A percentile compares a stretch with the other conserved stretches of the same genome.
These are phyloP conservation scores for Bullera alba DNA, from an alignment of 768 basidiomycete species.

Conservation along the genomic window DNA sequence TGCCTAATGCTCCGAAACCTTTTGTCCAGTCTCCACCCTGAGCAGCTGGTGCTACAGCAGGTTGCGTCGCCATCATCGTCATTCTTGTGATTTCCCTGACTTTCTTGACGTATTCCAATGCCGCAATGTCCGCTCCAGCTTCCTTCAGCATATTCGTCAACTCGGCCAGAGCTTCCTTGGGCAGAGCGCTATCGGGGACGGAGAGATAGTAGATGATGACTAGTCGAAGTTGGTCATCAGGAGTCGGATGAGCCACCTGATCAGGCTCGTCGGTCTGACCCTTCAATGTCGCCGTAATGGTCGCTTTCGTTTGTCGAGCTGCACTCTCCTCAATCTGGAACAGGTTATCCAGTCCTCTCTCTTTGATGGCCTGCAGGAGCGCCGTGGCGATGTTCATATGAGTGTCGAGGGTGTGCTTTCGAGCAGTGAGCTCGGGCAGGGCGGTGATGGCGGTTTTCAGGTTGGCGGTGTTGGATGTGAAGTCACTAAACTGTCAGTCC, in stretches of 20 bases:
- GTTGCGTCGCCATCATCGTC: conserved; percentile 64
- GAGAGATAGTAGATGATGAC: conserved; percentile 94
- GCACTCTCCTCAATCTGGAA: conserved; percentile 93
- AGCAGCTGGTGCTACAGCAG: conserved; percentile 52
- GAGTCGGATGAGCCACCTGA: conserved; percentile 59
- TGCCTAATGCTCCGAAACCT: conserved; percentile 86
- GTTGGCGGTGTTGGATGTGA: conserved; percentile 86
- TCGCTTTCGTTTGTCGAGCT: conserved; percentile 72
- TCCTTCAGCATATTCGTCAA: conserved; percentile 79
- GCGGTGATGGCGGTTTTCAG: conserved; percentile 96
- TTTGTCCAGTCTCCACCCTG: conserved; percentile 82
- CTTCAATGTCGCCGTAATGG: conserved; percentile 81
- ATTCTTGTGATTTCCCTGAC: conserved; percentile 87
- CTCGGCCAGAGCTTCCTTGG: conserved; percentile 82
- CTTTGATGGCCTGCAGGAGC: conserved; percentile 88
- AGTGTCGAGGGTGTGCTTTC: conserved; percentile 92
- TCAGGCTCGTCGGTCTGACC: conserved; percentile 52
- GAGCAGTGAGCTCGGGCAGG: conserved; percentile 88
- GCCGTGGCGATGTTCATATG: conserved; percentile 99
- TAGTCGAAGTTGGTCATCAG: conserved; percentile 83
- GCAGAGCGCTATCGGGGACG: conserved; percentile 66
- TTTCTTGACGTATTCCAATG: conserved; percentile 85
- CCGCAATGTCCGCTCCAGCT: conserved; percentile 62
- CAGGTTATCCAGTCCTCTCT: conserved; percentile 88
- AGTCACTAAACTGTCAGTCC: conserved; percentile 55